Evolutionary conservation across 2,329 filamentous ascomycete genomes (phyloP).

Genomic region (Hortaea sp.): DNA sequence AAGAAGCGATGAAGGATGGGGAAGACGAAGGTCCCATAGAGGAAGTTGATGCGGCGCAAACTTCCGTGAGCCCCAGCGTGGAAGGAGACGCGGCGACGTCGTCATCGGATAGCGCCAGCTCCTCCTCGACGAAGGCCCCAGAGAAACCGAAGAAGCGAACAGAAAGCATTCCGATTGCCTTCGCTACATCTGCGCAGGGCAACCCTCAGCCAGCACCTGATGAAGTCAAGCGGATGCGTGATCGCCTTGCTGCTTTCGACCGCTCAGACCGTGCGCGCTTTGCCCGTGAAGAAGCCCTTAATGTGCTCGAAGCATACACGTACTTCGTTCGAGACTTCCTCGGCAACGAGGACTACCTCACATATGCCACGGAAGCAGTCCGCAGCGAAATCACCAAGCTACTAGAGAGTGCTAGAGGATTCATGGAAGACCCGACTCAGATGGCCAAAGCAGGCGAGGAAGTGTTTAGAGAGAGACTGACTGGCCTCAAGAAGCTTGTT

Average conservation of each 20-base stretch:
- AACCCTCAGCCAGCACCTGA: conserved; percentile 50
- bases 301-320: conserved; percentile 86
- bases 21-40: conserved; percentile 41
- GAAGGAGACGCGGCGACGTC: conserved; percentile 25
- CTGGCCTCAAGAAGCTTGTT: conserved; percentile 67
- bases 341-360: conserved; percentile 63
- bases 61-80: conserved; percentile 22
- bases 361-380: conserved; percentile 58
- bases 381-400: conserved; percentile 57
- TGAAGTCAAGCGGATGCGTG: conserved; percentile 50
- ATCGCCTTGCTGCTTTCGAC: conserved; percentile 70
- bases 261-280: conserved; percentile 69
- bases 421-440: conserved; percentile 67
- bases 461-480: conserved; percentile 65
- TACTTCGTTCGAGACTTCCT: conserved; percentile 80
- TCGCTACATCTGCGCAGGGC: conserved; percentile 35
- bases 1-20: conserved; percentile 50
- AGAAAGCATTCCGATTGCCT: conserved; percentile 43
- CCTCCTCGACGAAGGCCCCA: conserved; percentile 31
- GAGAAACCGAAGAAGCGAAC: conserved; percentile 41
- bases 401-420: conserved; percentile 64
- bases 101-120: conserved; percentile 34
- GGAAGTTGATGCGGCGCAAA: conserved; percentile 27
- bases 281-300: conserved; percentile 75
- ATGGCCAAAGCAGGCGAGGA: conserved; percentile 66